Evolutionary conservation across 441 rosid genomes (phyloP).

Genomic region (Raphanus hybrid): DNA sequence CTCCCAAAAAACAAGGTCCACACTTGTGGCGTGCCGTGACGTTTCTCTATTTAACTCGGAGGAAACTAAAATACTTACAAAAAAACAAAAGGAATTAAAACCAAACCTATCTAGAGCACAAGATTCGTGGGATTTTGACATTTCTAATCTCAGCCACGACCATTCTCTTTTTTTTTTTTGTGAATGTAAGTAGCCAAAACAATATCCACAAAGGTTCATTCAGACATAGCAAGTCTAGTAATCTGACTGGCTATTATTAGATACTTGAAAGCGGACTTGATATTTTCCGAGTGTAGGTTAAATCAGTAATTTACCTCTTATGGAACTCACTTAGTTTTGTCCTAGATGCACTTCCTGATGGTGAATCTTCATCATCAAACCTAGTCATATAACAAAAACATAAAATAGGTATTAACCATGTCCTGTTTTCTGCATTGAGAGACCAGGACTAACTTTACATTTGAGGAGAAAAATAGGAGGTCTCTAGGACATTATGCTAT

Average conservation of each 20-base stretch:
- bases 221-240: too few species aligned
- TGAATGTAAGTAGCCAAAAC: constrained; percentile 10
- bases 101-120: background rate
- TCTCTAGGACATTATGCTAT: background rate
- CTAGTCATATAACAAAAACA: constrained; percentile 50
- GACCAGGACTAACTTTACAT: background rate
- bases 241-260: background rate
- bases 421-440: constrained; percentile 6
- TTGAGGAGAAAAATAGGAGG: background rate
- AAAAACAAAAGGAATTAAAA: background rate
- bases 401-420: background rate
- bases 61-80: background rate
- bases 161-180: background rate
- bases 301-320: constrained; percentile 54
- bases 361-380: constrained; percentile 58
- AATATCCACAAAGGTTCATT: constrained; percentile 1
- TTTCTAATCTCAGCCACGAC: constrained; percentile 8
- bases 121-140: background rate
- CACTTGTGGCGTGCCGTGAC: constrained; percentile 44
- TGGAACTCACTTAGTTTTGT: constrained; percentile 87
- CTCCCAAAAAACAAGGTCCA: constrained; percentile 32
- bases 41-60: constrained; percentile 17
- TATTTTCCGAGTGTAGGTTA: background rate
- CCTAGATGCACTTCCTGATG: constrained; percentile 76
- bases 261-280: background rate